phyloP scores from a whole-genome alignment of 257 asterid species.

The Phtheirospermum japonicum region DNA sequence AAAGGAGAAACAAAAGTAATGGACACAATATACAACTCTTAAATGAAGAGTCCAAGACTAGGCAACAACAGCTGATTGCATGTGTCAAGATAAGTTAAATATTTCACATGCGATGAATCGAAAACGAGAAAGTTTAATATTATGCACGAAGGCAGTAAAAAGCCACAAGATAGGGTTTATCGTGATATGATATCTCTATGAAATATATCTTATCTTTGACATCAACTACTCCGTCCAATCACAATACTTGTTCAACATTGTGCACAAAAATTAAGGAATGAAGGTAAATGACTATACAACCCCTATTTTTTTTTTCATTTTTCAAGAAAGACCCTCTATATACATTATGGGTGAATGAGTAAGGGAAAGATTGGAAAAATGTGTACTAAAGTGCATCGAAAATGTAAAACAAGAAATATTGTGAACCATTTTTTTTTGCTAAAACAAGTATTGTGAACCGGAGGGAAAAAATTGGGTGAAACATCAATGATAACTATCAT shows the following conservation, averaged over 20 bases:
- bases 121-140: neutral
- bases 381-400: no score
- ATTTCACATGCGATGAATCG: constrained; percentile 1
- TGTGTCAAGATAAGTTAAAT: neutral
- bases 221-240: neutral
- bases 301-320: no score
- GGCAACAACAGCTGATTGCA: neutral
- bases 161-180: neutral
- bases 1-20: neutral
- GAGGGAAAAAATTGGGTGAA: neutral
- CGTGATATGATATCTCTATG: constrained; percentile 6
- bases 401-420: no score
- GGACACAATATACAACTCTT: constrained; percentile 1
- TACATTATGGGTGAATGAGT: no score
- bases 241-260: no score
- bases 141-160: neutral
- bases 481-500: neutral
- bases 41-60: neutral
- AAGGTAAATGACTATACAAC: no score
- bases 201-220: neutral
- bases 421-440: no score
- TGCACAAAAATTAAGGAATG: no score
- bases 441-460: neutral
- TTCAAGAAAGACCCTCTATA: no score
- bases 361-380: no score